Evolutionary conservation across 352 stramenopile genomes (phyloP).

Genomic region (Pythium brachiatum): DNA sequence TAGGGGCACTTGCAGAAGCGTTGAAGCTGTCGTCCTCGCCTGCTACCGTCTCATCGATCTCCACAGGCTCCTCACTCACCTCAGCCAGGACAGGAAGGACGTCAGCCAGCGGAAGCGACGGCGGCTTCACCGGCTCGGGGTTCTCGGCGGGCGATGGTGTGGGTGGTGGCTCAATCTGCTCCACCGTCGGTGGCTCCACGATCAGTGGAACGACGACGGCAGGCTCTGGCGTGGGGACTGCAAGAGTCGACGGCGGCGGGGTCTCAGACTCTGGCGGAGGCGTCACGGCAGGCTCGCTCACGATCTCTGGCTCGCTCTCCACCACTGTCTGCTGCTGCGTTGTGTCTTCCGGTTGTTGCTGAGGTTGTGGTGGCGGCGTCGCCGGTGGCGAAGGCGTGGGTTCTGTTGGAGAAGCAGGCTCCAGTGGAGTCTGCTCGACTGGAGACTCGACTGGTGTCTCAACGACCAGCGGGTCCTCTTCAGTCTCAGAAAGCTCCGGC

Average conservation of each 20-base stretch:
- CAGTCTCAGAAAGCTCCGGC: neutral
- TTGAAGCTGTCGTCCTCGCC: constrained; percentile 1
- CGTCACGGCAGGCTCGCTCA: neutral
- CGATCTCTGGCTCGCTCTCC: constrained; percentile 7
- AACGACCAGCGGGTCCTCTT: neutral
- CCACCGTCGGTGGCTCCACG: neutral
- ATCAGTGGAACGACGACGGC: neutral
- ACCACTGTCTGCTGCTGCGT: neutral
- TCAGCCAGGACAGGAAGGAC: neutral
- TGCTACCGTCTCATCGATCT: neutral
- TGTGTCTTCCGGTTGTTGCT: constrained; percentile 21
- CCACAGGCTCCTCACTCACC: neutral
- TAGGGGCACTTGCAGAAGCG: neutral
- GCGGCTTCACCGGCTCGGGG: neutral
- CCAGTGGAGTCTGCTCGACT: neutral
- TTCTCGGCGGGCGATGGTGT: neutral
- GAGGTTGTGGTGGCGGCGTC: neutral
- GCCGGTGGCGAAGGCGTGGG: neutral
- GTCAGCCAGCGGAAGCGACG: neutral
- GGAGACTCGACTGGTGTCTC: neutral
- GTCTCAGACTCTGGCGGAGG: constrained; percentile 4
- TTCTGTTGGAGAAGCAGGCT: neutral
- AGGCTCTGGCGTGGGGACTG: neutral
- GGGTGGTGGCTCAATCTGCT: neutral
- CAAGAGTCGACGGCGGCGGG: neutral